These are phyloP conservation scores for Vanderwaltozyma tropicalis DNA, from an alignment of 805 yeast species.

Conservation along the genomic window DNA sequence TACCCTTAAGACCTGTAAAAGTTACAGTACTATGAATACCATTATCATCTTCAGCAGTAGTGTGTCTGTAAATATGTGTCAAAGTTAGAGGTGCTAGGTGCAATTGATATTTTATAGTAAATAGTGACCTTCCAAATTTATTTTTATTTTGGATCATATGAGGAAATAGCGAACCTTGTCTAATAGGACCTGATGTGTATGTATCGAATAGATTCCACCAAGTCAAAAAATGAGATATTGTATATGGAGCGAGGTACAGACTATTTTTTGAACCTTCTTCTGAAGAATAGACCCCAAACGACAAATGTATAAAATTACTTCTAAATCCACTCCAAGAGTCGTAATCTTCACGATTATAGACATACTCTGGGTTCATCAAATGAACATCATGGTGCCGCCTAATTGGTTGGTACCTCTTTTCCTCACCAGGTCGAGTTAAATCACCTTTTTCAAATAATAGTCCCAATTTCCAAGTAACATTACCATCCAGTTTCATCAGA, in stretches of 20 bases:
- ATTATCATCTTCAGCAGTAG: conserved; percentile 37
- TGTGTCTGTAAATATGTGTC: conserved; percentile 58
- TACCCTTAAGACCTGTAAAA: conserved; percentile 56
- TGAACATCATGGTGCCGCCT: conserved; percentile 55
- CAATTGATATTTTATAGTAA: conserved; percentile 65
- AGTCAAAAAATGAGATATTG: conserved; percentile 51
- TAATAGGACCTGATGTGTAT: conserved; percentile 66
- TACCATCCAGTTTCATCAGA: conserved; percentile 52
- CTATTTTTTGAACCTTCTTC: conserved; percentile 44
- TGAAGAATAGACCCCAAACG: conserved; percentile 30
- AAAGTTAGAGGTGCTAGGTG: conserved; percentile 56
- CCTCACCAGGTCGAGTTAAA: conserved; percentile 26
- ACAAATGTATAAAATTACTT: conserved; percentile 52
- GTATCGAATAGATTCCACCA: conserved; percentile 83
- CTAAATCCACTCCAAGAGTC: conserved; percentile 55
- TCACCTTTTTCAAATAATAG: conserved; percentile 58
- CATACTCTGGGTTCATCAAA: conserved; percentile 46
- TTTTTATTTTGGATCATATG: conserved; percentile 35
- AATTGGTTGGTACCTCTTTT: conserved; percentile 38
- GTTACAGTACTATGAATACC: conserved; percentile 30
- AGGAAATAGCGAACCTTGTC: conserved; percentile 60
- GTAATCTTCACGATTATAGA: conserved; percentile 33
- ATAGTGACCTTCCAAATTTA: conserved; percentile 59
- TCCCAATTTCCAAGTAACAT: conserved; percentile 72
- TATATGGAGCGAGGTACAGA: conserved; percentile 62